Evolutionary conservation across 768 basidiomycete species (phyloP).

Genomic region (Panaeolus cyanescens): DNA sequence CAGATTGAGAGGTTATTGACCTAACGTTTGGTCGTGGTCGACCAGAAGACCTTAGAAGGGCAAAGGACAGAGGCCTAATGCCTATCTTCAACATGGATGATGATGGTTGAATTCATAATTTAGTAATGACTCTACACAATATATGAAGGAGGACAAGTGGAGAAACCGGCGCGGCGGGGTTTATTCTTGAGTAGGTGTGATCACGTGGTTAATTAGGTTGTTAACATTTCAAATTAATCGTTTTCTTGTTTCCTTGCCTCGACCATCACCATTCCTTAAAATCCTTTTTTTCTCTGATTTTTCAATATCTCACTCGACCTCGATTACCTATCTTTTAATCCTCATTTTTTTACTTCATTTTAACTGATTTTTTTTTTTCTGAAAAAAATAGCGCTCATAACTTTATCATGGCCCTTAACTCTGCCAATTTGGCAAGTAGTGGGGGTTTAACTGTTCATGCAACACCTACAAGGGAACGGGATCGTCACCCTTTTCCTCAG

Average conservation of each 20-base stretch:
- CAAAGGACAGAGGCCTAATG: background rate
- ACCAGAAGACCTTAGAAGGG: background rate
- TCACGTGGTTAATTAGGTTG: background rate
- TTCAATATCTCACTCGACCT: background rate
- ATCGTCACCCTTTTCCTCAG: constrained; percentile 38
- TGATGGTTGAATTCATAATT: background rate
- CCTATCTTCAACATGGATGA: background rate
- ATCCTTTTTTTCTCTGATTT: background rate
- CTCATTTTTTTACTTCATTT: background rate
- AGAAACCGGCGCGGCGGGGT: background rate
- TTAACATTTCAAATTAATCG: background rate
- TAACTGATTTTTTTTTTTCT: background rate
- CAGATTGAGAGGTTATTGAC: background rate
- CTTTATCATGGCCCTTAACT: constrained; percentile 12
- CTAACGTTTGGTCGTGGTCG: background rate
- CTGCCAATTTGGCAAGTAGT: constrained; percentile 3
- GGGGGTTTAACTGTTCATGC: constrained; percentile 16
- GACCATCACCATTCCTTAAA: background rate
- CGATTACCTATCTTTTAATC: background rate
- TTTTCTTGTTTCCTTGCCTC: background rate
- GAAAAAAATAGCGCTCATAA: constrained; percentile 1
- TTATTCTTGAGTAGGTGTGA: background rate
- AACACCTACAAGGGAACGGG: constrained; percentile 34
- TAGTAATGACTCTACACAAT: background rate
- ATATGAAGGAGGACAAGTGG: background rate